phyloP scores from a whole-genome alignment of 805 yeast genomes.

The Lipomyces anomalus region DNA sequence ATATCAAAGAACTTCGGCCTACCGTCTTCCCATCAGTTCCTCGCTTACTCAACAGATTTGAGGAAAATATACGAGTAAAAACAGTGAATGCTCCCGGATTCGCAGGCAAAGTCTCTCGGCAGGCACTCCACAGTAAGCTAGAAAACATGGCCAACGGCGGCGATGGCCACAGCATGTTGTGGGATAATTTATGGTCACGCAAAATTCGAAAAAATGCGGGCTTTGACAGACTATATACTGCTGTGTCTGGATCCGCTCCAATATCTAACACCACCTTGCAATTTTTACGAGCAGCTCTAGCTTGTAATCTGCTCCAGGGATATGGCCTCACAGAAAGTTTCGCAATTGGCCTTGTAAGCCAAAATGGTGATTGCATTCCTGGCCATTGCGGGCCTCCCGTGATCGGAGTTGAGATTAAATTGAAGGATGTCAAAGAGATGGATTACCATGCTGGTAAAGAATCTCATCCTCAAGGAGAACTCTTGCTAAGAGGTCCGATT shows the following conservation, averaged over 20 bases:
- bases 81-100: conserved; percentile 42
- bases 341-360: conserved; percentile 28
- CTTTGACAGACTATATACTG: conserved; percentile 38
- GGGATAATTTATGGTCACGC: conserved; percentile 39
- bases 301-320: conserved; percentile 54
- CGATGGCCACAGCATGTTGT: conserved; percentile 35
- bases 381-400: conserved; percentile 63
- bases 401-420: conserved; percentile 49
- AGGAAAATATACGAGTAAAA: conserved; percentile 51
- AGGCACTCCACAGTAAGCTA: conserved; percentile 41
- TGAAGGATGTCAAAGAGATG: conserved; percentile 62
- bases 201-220: conserved; percentile 47
- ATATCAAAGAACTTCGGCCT: conserved; percentile 52
- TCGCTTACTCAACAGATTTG: conserved; percentile 56
- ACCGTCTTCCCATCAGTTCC: conserved; percentile 54
- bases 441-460: conserved; percentile 42
- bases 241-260: conserved; percentile 64
- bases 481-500: conserved; percentile 60
- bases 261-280: conserved; percentile 53
- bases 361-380: conserved; percentile 40
- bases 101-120: conserved; percentile 39
- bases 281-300: conserved; percentile 58
- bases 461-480: conserved; percentile 51
- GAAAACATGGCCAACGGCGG: conserved; percentile 35
- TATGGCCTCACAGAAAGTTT: conserved; percentile 36